A percentile compares a stretch with the other conserved stretches of the same genome.
Evolutionary conservation across 2,329 filamentous ascomycete genomes (phyloP).

Genomic region (Microdochium bolleyi): DNA sequence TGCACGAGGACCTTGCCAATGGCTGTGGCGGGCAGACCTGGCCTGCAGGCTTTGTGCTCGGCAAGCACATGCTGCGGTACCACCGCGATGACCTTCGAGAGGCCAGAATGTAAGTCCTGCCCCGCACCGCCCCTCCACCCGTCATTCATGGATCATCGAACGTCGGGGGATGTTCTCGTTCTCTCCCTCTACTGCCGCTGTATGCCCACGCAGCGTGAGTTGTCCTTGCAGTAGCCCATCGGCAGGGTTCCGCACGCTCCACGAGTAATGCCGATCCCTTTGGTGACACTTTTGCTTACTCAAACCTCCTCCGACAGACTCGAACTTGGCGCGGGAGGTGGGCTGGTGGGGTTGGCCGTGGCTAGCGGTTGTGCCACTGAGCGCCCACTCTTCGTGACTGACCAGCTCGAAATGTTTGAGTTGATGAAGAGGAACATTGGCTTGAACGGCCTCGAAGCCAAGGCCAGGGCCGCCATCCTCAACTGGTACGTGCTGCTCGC

Average conservation of each 20-base stretch:
- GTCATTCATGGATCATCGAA: too few species aligned
- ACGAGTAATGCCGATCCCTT: not conserved
- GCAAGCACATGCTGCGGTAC: conserved; percentile 76
- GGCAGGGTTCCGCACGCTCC: not conserved
- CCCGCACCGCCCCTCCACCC: not conserved
- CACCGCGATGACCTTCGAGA: conserved; percentile 54
- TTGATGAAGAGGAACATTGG: conserved; percentile 82
- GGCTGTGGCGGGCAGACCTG: conserved; percentile 92
- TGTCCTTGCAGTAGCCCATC: not conserved
- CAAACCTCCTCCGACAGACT: conserved; percentile 44
- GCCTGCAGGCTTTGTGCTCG: conserved; percentile 86
- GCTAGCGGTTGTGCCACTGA: conserved; percentile 47
- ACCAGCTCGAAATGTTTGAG: conserved; percentile 76
- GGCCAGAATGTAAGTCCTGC: conserved; percentile 61
- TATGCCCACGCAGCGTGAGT: not conserved
- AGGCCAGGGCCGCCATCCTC: conserved; percentile 61
- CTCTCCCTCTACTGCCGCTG: not conserved
- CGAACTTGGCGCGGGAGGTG: conserved; percentile 87
- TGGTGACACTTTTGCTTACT: conserved; percentile 12
- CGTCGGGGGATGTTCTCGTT: not conserved
- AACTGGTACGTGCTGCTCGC: conserved; percentile 60
- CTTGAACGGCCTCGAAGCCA: conserved; percentile 63
- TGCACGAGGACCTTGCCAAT: conserved; percentile 78
- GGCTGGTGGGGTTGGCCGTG: conserved; percentile 66
- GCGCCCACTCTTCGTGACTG: conserved; percentile 67